Percentiles rank a stretch among this genome's conserved stretches.
These are phyloP conservation scores for Paramecium pentaurelia DNA, from an alignment of 73 alveolate genomes.

Conservation along the genomic window DNA sequence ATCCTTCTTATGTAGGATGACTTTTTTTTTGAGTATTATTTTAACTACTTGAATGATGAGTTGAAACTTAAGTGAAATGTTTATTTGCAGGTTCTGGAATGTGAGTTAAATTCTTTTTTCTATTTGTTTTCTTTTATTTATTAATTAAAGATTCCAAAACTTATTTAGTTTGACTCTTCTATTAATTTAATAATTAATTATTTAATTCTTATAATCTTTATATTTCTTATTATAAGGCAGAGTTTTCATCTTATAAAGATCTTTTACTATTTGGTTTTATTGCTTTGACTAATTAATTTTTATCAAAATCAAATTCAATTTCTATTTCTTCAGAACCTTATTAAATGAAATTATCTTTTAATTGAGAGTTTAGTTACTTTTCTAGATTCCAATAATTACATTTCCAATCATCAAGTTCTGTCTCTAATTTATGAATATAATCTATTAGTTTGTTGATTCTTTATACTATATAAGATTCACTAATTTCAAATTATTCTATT, in stretches of 20 bases:
- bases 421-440: not conserved
- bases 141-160: not conserved
- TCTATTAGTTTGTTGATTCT: not conserved
- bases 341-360: not conserved
- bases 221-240: not conserved
- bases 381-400: slow-evolving; percentile 8
- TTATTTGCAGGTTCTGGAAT: not conserved
- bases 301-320: slow-evolving; percentile 9
- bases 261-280: not conserved
- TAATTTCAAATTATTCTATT: not conserved
- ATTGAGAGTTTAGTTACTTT: not conserved
- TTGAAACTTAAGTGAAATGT: not conserved
- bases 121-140: not conserved
- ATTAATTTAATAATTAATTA: not conserved
- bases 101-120: not conserved
- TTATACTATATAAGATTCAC: not conserved
- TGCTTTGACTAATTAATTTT: not conserved
- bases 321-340: not conserved
- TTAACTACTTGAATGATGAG: not conserved
- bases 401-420: slow-evolving; percentile 11
- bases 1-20: not conserved
- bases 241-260: not conserved
- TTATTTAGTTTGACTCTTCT: not conserved
- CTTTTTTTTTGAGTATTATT: not conserved
- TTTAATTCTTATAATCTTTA: not conserved